phyloP scores from a whole-genome alignment of 2,329 filamentous ascomycete species.

The Saccharata proteae region DNA sequence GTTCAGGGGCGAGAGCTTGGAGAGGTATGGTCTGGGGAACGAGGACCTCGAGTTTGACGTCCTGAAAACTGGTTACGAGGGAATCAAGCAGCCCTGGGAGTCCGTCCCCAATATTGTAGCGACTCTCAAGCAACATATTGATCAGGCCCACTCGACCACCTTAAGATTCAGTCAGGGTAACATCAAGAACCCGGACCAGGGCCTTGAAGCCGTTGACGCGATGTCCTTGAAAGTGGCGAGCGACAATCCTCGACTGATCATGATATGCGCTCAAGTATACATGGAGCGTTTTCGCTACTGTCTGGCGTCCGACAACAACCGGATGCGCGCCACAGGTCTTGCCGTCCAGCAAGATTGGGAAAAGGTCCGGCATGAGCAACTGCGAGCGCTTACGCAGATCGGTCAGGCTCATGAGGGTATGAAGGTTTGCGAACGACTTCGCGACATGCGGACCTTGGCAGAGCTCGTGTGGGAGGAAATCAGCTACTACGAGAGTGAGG shows the following conservation, averaged over 20 bases:
- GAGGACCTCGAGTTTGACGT: slow-evolving; percentile 45
- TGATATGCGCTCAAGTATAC: slow-evolving; percentile 45
- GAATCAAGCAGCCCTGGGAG: slow-evolving; percentile 76
- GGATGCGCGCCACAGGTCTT: slow-evolving; percentile 36
- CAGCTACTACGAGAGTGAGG: slow-evolving; percentile 26
- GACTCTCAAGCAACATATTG: slow-evolving; percentile 25
- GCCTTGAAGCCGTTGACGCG: slow-evolving; percentile 25
- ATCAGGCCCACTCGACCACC: slow-evolving; percentile 30
- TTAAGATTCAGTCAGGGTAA: too few relatives aligned
- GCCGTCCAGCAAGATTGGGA: slow-evolving; percentile 33
- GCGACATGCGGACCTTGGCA: slow-evolving; percentile 51
- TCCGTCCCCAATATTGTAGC: slow-evolving; percentile 43
- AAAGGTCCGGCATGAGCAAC: slow-evolving; percentile 28
- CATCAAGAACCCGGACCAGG: too few relatives aligned
- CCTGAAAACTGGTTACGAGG: slow-evolving; percentile 47
- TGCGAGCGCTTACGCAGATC: slow-evolving; percentile 32
- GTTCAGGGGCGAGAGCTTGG: slow-evolving; percentile 60
- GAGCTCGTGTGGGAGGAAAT: slow-evolving; percentile 35
- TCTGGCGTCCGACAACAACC: slow-evolving; percentile 38
- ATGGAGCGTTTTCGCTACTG: slow-evolving; percentile 49
- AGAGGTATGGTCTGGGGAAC: slow-evolving; percentile 58
- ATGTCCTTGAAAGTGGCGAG: slow-evolving; percentile 33
- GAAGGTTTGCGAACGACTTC: slow-evolving; percentile 48
- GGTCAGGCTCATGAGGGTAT: slow-evolving; percentile 47
- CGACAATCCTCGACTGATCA: slow-evolving; percentile 39